Evolutionary conservation across 164 flowering plant species (phyloP).

Genomic region (Litsea cubeba): DNA sequence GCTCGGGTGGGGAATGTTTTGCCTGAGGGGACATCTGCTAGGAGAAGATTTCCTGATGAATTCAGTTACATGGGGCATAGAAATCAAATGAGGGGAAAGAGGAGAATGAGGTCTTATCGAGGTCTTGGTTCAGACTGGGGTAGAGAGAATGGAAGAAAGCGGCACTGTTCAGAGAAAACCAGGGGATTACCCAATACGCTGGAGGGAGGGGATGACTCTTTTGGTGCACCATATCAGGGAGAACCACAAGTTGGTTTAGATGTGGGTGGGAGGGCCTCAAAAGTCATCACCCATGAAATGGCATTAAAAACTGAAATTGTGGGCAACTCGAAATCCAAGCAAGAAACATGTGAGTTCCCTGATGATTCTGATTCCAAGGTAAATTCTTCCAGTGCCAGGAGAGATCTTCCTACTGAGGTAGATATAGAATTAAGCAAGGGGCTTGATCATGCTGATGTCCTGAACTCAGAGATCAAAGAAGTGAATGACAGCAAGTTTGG

Average conservation of each 20-base stretch:
- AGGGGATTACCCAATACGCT: conserved; percentile 28
- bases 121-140: conserved; percentile 41
- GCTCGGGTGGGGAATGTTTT: conserved; percentile 42
- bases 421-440: neutral
- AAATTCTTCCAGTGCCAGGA: neutral
- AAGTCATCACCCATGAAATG: conserved; percentile 21
- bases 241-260: conserved; percentile 29
- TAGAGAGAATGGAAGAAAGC: conserved; percentile 48
- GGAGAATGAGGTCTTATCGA: conserved; percentile 38
- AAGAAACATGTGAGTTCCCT: conserved; percentile 21
- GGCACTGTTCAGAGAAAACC: conserved; percentile 37
- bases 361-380: neutral
- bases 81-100: conserved; percentile 42
- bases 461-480: conserved; percentile 19
- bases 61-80: conserved; percentile 25
- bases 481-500: conserved; percentile 18
- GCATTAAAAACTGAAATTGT: conserved; percentile 24
- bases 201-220: conserved; percentile 37
- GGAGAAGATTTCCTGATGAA: conserved; percentile 48
- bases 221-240: conserved; percentile 22
- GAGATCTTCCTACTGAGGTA: neutral
- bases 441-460: conserved; percentile 25
- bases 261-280: conserved; percentile 19
- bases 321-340: conserved; percentile 28
- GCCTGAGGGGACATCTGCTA: conserved; percentile 38